phyloP scores from a whole-genome alignment of 176 grass and related monocot genomes.

The Themeda triandra region DNA sequence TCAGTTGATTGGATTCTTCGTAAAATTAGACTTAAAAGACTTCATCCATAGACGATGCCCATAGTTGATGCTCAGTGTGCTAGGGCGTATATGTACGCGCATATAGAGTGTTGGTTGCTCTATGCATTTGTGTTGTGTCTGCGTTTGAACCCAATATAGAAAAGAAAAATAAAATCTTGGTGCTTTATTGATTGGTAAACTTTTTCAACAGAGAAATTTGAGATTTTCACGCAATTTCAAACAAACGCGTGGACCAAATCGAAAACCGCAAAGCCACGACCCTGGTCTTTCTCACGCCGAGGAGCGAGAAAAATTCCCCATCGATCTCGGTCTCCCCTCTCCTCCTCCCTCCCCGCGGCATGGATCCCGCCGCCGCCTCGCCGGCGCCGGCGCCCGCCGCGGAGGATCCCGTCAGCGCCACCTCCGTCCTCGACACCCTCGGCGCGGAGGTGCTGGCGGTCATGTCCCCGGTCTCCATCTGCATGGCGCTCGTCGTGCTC shows the following conservation, averaged over 20 bases:
- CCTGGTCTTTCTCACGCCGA: background rate
- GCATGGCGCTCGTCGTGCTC: slow-evolving; percentile 91
- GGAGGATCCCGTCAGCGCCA: background rate
- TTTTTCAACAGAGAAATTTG: background rate
- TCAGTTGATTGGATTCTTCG: too few species aligned
- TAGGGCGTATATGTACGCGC: too few species aligned
- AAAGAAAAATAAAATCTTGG: too few species aligned
- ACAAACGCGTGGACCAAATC: background rate
- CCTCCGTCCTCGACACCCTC: slow-evolving; percentile 67
- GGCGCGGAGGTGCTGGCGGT: slow-evolving; percentile 87
- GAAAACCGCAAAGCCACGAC: background rate
- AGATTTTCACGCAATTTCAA: background rate
- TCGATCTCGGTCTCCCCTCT: background rate
- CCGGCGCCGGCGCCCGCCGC: background rate
- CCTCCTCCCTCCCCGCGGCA: background rate
- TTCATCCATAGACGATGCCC: too few species aligned
- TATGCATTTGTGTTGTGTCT: too few species aligned
- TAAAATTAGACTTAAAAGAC: too few species aligned
- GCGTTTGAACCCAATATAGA: too few species aligned
- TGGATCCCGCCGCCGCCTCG: slow-evolving; percentile 40
- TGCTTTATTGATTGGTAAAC: background rate
- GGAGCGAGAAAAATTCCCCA: slow-evolving; percentile 4
- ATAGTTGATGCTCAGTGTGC: too few species aligned
- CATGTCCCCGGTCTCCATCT: slow-evolving; percentile 92
- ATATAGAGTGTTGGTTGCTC: too few species aligned